phyloP scores from a whole-genome alignment of 1,284 basidiomycete genomes.

The Cryptococcus wingfieldii region DNA sequence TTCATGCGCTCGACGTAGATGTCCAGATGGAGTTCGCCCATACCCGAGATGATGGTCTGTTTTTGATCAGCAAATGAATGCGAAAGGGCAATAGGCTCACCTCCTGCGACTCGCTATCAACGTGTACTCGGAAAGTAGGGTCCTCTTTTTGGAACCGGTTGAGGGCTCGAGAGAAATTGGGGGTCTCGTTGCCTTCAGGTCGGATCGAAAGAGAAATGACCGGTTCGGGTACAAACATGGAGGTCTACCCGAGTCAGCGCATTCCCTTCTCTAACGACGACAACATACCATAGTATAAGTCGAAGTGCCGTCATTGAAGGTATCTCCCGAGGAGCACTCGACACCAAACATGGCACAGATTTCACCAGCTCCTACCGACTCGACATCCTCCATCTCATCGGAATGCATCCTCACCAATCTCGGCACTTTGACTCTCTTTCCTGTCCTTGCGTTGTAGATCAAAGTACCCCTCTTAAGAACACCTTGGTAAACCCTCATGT shows the following conservation, averaged over 20 bases:
- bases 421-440: constrained; percentile 98
- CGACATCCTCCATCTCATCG: constrained; percentile 99
- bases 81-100: constrained; percentile 45
- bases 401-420: constrained; percentile 96
- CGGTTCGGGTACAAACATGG: constrained; percentile 98
- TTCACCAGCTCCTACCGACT: constrained; percentile 93
- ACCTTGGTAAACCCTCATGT: constrained; percentile 99
- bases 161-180: constrained; percentile 93
- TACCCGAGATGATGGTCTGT: constrained; percentile 98
- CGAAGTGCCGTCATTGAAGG: constrained; percentile 88
- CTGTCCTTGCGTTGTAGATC: constrained; percentile 91
- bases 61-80: background rate
- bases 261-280: background rate
- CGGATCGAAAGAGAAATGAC: constrained; percentile 95
- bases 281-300: constrained; percentile 76
- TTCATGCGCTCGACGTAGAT: constrained; percentile 99
- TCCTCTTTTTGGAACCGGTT: constrained; percentile 99
- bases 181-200: constrained; percentile 84
- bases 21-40: constrained; percentile 98
- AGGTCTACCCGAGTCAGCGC: constrained; percentile 58
- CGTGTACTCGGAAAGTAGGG: constrained; percentile 96
- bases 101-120: constrained; percentile 92
- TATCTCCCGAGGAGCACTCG: constrained; percentile 97
- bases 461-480: constrained; percentile 76
- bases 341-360: constrained; percentile 99